These are phyloP conservation scores for Artemisia argyi DNA, from an alignment of 129 eudicot genomes.

Conservation along the genomic window DNA sequence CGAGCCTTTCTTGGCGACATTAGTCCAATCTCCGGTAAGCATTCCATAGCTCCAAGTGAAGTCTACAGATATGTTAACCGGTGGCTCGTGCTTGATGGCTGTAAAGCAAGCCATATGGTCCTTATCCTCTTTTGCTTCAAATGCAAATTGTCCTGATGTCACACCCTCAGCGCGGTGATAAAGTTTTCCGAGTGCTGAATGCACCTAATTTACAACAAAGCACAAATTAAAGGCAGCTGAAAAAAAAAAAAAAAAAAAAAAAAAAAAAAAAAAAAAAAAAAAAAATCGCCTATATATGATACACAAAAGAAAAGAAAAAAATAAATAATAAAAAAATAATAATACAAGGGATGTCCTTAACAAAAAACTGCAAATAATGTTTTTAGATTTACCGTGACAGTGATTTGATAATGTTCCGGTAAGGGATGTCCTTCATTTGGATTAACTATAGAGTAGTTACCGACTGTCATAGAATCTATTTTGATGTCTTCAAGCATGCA, in stretches of 20 bases:
- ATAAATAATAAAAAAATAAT: no score
- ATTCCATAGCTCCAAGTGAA: slow-evolving; percentile 82
- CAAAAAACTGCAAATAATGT: neutral
- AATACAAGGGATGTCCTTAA: neutral
- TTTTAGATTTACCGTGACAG: slow-evolving; percentile 54
- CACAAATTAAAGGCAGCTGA: no score
- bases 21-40: slow-evolving; percentile 69
- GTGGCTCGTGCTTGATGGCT: slow-evolving; percentile 42
- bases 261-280: no score
- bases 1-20: slow-evolving; percentile 66
- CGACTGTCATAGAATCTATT: slow-evolving; percentile 69
- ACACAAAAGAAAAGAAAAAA: no score
- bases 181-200: slow-evolving; percentile 29
- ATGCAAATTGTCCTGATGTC: slow-evolving; percentile 68
- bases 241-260: no score
- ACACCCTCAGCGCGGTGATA: slow-evolving; percentile 54
- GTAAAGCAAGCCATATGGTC: slow-evolving; percentile 74
- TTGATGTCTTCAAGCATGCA: slow-evolving; percentile 82
- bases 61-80: slow-evolving; percentile 54
- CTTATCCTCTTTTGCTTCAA: slow-evolving; percentile 61
- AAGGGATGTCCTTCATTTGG: slow-evolving; percentile 69
- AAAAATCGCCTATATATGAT: no score
- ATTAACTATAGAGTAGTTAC: slow-evolving; percentile 64
- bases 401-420: slow-evolving; percentile 68
- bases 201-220: no score